These are phyloP conservation scores for Lepraria neglecta DNA, from an alignment of 495 filamentous ascomycete species.

Conservation along the genomic window DNA sequence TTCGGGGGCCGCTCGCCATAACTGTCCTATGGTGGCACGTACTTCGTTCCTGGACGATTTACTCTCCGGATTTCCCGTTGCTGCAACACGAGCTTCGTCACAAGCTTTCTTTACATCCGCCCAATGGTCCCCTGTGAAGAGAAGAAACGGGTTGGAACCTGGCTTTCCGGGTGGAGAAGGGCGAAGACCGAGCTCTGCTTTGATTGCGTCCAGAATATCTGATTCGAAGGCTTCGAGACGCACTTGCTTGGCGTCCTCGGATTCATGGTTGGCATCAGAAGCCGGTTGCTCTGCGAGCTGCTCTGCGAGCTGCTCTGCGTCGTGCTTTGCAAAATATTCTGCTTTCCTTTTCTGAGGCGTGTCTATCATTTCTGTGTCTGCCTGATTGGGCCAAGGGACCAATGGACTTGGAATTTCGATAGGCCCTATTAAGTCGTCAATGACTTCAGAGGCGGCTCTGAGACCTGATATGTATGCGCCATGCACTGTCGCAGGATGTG, in stretches of 20 bases:
- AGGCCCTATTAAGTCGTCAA: slow-evolving; percentile 71
- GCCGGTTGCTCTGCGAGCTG: slow-evolving; percentile 35
- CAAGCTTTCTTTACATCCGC: slow-evolving; percentile 63
- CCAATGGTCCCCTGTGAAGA: slow-evolving; percentile 78
- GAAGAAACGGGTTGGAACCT: slow-evolving; percentile 41
- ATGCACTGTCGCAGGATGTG: slow-evolving; percentile 93
- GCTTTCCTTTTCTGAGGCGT: slow-evolving; percentile 15
- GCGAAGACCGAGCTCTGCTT: slow-evolving; percentile 62
- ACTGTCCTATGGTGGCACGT: slow-evolving; percentile 69
- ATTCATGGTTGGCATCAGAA: slow-evolving; percentile 5
- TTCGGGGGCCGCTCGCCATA: slow-evolving; percentile 73
- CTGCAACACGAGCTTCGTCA: slow-evolving; percentile 57
- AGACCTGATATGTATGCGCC: slow-evolving; percentile 92
- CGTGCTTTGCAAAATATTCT: slow-evolving; percentile 20
- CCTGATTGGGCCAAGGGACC: slow-evolving; percentile 45
- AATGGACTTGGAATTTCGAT: slow-evolving; percentile 70
- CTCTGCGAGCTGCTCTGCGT: slow-evolving; percentile 30
- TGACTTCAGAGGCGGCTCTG: slow-evolving; percentile 77
- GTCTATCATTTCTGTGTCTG: slow-evolving; percentile 29
- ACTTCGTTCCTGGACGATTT: slow-evolving; percentile 68
- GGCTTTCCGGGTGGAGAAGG: slow-evolving; percentile 55
- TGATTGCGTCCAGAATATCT: slow-evolving; percentile 62
- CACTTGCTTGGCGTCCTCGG: slow-evolving; percentile 42
- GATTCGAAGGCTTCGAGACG: slow-evolving; percentile 64
- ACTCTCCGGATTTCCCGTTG: slow-evolving; percentile 59